phyloP scores from a whole-genome alignment of 768 basidiomycete genomes.

The Russula sp. region DNA sequence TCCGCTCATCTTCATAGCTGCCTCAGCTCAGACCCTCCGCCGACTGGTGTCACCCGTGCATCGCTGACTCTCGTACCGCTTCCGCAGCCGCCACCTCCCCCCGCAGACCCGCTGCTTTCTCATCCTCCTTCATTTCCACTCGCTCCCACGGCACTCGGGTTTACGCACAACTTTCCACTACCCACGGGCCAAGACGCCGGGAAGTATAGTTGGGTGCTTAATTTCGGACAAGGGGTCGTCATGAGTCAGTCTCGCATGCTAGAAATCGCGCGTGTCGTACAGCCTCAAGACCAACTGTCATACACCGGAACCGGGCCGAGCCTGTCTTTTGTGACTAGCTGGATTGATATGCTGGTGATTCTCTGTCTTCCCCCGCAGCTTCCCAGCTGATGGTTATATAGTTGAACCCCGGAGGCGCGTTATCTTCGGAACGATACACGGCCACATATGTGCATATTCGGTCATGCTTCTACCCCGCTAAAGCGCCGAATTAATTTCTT shows the following conservation, averaged over 20 bases:
- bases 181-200: slow-evolving; percentile 29
- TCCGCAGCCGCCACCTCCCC: slow-evolving; percentile 31
- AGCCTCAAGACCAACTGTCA: slow-evolving; percentile 47
- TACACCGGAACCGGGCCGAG: slow-evolving; percentile 38
- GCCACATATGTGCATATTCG: slow-evolving; percentile 52
- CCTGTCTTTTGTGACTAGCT: slow-evolving; percentile 46
- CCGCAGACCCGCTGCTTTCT: slow-evolving; percentile 26
- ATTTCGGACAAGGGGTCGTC: slow-evolving; percentile 69
- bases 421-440: slow-evolving; percentile 59
- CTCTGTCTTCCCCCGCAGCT: not conserved
- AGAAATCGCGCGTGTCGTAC: slow-evolving; percentile 61
- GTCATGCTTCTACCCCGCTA: not conserved
- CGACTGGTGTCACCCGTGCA: slow-evolving; percentile 50
- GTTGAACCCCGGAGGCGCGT: slow-evolving; percentile 45
- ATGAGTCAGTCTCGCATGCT: slow-evolving; percentile 70
- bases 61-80: slow-evolving; percentile 42
- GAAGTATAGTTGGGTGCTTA: slow-evolving; percentile 54
- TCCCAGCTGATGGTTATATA: slow-evolving; percentile 27
- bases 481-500: slow-evolving; percentile 6
- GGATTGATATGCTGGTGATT: slow-evolving; percentile 57
- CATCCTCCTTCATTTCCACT: slow-evolving; percentile 52
- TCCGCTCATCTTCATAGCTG: slow-evolving; percentile 41
- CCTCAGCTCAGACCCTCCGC: slow-evolving; percentile 35
- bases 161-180: slow-evolving; percentile 51
- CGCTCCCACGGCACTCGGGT: slow-evolving; percentile 37